Base-by-base conservation (phyloP, 2,329 filamentous ascomycete species). In the Colletotrichum higginsianum region DNA sequence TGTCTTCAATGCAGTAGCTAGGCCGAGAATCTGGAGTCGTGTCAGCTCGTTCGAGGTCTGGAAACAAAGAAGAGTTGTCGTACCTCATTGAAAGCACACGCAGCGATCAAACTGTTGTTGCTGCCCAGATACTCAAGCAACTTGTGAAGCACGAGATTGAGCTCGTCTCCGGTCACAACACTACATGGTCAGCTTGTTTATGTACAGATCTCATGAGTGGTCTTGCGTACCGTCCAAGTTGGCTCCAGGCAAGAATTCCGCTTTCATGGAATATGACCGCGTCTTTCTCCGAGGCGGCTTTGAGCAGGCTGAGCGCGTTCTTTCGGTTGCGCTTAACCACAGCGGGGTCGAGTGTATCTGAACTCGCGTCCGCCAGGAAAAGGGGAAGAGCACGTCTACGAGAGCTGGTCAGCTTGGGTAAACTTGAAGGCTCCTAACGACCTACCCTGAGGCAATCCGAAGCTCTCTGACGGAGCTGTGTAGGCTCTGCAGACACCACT, bases 51-150 rank as follows among this genome's bases (percentile, higher is more conserved):
- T 4, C 21, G 9, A 62, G 8, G 9, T 44, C 26, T 47, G 66
- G 62, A 66, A 26, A 66, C 61, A 13, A 63, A 12, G 21, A 64
- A 62, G 3, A 47, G 23, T 18, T 1, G 40, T 35, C 82, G 74
- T 82, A 93, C 90, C 82, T 98, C 95, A 75, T 93, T 93, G 79
- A 95, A 96, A 4, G 96, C 94, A 74, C 95, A 89, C 5, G 92
- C 93, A 64, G 92, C 94, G 11, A 97, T 86, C 42, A 98, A 88
- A 49, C 90, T 89, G 79, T 97, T 98, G 52, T 89, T 86, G 82
- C 96, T 93, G 9, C 96, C 96, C 11, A 98, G 86, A 78, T 96
- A 98, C 69, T 97, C 93, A 11, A 98, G 86, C 8, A 98, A 87
- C 75, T 93, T 91, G 67, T 97, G 87, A 40, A 99, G 85, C 26